Conservation (phyloP, 805 yeast species). For the Wickerhamomyces alni region DNA sequence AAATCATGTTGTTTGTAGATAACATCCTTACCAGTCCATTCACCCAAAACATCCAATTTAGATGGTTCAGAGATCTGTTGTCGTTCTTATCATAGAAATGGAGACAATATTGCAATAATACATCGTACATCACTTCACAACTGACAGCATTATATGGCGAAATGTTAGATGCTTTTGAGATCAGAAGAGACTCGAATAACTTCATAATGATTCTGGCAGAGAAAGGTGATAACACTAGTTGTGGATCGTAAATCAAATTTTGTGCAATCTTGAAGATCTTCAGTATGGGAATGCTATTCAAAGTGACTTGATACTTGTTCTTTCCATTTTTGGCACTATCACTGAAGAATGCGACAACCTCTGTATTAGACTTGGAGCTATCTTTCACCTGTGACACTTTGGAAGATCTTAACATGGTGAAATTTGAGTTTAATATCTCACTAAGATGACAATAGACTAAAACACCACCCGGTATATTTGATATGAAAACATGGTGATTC, state of each 20-base stretch:
- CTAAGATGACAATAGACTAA: constrained; percentile 18
- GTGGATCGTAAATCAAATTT: constrained; percentile 3
- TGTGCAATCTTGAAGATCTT: constrained; percentile 9
- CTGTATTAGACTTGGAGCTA: constrained; percentile 1
- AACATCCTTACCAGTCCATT: constrained; percentile 53
- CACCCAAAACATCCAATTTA: constrained; percentile 80
- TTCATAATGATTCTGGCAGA: constrained; percentile 3
- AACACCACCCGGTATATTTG: constrained; percentile 17
- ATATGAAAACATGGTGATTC: constrained; percentile 3
- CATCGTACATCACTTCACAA: constrained; percentile 36
- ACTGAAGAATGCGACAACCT: constrained; percentile 10
- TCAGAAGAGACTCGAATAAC: constrained; percentile 27
- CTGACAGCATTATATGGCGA: constrained; percentile 32
- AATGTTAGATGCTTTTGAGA: constrained; percentile 27
- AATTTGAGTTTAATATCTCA: constrained; percentile 18
- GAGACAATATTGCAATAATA: constrained; percentile 23
- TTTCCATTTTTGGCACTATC: not conserved
- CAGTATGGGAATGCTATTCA: constrained; percentile 8
- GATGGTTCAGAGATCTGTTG: constrained; percentile 5
- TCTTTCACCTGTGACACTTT: constrained; percentile 11
- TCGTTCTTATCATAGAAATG: constrained; percentile 1
- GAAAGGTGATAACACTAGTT: not conserved
- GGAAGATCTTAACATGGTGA: constrained; percentile 14
- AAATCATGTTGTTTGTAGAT: constrained; percentile 54
- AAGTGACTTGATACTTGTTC: constrained; percentile 4